Evolutionary conservation across 139 green algal species (phyloP).

Genomic region (Tetradesmus lagerheimii): DNA sequence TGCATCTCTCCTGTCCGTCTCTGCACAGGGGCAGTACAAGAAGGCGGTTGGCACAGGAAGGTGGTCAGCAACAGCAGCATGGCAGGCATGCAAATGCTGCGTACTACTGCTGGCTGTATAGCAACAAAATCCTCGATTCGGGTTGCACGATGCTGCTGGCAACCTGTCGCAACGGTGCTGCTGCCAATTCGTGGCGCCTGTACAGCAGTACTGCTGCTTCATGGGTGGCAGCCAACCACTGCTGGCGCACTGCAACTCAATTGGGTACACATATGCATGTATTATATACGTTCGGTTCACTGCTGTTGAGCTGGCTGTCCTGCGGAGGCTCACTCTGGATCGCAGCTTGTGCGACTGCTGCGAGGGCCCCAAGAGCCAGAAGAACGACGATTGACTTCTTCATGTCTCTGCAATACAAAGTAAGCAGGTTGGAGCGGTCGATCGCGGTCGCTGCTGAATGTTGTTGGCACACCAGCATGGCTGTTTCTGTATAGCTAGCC

Average conservation of each 20-base stretch:
- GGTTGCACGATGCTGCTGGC: too few species aligned
- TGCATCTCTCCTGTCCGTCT: background rate
- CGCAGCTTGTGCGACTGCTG: background rate
- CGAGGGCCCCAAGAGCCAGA: background rate
- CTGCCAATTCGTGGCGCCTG: background rate
- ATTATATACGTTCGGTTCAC: too few species aligned
- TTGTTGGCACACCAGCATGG: background rate
- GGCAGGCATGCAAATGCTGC: background rate
- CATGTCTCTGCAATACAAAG: background rate
- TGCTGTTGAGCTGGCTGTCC: background rate
- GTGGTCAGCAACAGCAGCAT: background rate
- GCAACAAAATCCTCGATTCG: too few species aligned
- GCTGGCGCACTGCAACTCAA: too few species aligned
- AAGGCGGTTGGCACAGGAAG: background rate
- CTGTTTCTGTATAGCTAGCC: background rate
- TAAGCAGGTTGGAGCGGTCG: background rate
- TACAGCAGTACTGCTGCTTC: background rate
- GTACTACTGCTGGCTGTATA: too few species aligned
- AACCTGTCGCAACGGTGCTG: background rate
- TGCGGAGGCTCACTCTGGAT: slow-evolving; percentile 6
- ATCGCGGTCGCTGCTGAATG: background rate
- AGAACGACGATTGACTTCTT: background rate
- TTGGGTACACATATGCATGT: too few species aligned
- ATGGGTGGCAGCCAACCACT: background rate
- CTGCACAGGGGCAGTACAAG: background rate